Percentiles rank a stretch among this genome's conserved stretches.
phyloP scores from a whole-genome alignment of 768 basidiomycete genomes.

The Leccinum fibrillosum region DNA sequence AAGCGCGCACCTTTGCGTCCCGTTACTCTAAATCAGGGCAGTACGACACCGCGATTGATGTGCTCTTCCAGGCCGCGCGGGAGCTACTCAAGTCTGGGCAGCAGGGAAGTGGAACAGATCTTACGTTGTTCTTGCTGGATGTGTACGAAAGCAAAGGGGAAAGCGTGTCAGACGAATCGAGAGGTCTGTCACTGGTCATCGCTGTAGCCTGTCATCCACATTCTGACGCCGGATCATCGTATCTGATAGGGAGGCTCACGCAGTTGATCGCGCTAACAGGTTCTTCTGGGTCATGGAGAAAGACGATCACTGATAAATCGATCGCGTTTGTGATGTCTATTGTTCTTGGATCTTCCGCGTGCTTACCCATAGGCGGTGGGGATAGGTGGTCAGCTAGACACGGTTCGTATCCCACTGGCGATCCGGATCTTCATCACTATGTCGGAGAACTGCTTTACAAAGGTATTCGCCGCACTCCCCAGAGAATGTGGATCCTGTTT shows the following conservation, averaged over 20 bases:
- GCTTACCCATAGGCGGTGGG: slow-evolving; percentile 14
- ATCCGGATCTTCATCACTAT: slow-evolving; percentile 85
- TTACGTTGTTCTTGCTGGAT: slow-evolving; percentile 75
- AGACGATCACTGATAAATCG: slow-evolving; percentile 81
- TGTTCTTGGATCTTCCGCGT: slow-evolving; percentile 7
- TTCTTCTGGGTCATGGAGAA: slow-evolving; percentile 79
- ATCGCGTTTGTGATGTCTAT: slow-evolving; percentile 58
- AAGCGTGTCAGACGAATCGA: slow-evolving; percentile 67
- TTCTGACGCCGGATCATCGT: not conserved
- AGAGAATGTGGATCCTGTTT: not conserved
- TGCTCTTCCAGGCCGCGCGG: slow-evolving; percentile 86
- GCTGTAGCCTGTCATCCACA: not conserved
- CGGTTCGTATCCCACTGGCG: slow-evolving; percentile 80
- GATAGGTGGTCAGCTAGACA: slow-evolving; percentile 84
- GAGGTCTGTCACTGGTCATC: slow-evolving; percentile 52
- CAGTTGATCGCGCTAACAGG: slow-evolving; percentile 90
- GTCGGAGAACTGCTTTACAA: slow-evolving; percentile 85
- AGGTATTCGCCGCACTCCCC: slow-evolving; percentile 42
- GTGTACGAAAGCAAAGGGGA: slow-evolving; percentile 79
- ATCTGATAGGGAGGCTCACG: slow-evolving; percentile 67
- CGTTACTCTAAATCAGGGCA: slow-evolving; percentile 80
- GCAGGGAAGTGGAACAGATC: slow-evolving; percentile 86
- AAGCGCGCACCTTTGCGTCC: slow-evolving; percentile 92
- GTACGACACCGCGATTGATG: slow-evolving; percentile 84
- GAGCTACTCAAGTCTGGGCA: slow-evolving; percentile 88